Evolutionary conservation across 495 filamentous ascomycete species (phyloP), one percentile per base, ranked within the genome.

Genomic region (Usnea hakonensis): DNA sequence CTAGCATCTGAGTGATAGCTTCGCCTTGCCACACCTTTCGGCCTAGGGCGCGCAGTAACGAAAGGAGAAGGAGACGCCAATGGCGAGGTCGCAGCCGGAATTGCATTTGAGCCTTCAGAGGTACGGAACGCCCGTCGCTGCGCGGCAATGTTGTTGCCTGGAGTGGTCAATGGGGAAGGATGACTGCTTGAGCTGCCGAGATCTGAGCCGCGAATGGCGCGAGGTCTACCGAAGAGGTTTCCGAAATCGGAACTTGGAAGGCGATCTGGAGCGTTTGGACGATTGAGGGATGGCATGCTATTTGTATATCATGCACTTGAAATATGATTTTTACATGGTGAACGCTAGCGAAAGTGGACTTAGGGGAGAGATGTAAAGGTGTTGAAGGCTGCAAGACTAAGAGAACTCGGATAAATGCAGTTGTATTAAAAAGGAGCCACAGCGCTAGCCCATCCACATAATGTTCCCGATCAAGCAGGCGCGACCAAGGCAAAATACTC

Each of bases 241-340:
- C 60, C 53, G 11, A 62, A 62, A 37, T 58, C 65, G 21, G 46
- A 57, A 52, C 61, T 67, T 33, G 65, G 65, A 30, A 67, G 57
- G 54, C 65, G 61, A 38, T 61, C 23, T 37, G 65, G 65, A 21
- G 65, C 65, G 16, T 67, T 67, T 48, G 61, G 65, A n/a, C 65
- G 65, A 64, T 67, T 55, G 30, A 67, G 55, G 13, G 61, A 50
- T 35, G 65, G 65, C 65, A 67, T 67, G 33, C 26, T 62, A 0
- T 46, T 4, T 14, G 23, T 30, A 50, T 36, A 17, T 23, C 2
- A n/a, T 8, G 28, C 19, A 5, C 8, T 53, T 23, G 19, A 35
- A 46, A 37, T 21, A 50, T n/a, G 17, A 36, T 5, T 21, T 23
- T 36, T 23, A 61, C 37, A 61, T 61, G 21, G 8, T 23, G 11